Percentiles rank a stretch among this genome's conserved stretches.
Evolutionary conservation across 2,329 filamentous ascomycete genomes (phyloP).

Genomic region (Xylaria sp.): DNA sequence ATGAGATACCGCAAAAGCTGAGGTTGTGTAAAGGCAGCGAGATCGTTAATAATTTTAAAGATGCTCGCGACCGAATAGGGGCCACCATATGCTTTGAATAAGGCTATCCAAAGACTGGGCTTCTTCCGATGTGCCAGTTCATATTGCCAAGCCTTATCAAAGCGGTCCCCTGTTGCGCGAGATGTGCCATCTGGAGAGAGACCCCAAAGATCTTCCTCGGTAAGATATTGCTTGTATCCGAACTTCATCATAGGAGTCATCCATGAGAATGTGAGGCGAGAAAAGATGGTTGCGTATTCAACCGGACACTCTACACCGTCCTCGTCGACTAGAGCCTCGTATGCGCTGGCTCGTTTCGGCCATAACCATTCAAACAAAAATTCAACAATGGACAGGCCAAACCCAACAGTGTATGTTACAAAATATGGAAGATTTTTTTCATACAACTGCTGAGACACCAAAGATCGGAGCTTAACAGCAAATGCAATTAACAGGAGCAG

Average conservation of each 20-base stretch:
- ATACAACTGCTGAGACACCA: slow-evolving; percentile 79
- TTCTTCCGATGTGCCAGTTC: slow-evolving; percentile 71
- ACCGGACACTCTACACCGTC: slow-evolving; percentile 67
- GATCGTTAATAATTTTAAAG: slow-evolving; percentile 89
- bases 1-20: slow-evolving; percentile 88
- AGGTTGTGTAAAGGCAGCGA: slow-evolving; percentile 86
- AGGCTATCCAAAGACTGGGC: slow-evolving; percentile 84
- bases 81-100: slow-evolving; percentile 83
- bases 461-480: slow-evolving; percentile 82
- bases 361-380: slow-evolving; percentile 86
- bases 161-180: slow-evolving; percentile 69
- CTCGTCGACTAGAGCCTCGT: slow-evolving; percentile 62
- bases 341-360: slow-evolving; percentile 73
- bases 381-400: slow-evolving; percentile 71
- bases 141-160: slow-evolving; percentile 76
- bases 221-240: slow-evolving; percentile 89
- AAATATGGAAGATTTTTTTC: slow-evolving; percentile 74
- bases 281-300: slow-evolving; percentile 94
- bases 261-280: slow-evolving; percentile 92
- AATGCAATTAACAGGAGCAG: slow-evolving; percentile 80
- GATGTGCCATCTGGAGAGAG: slow-evolving; percentile 82
- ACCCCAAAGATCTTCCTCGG: slow-evolving; percentile 95
- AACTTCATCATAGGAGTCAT: slow-evolving; percentile 98
- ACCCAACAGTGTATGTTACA: slow-evolving; percentile 72
- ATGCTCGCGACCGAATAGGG: slow-evolving; percentile 81